These are phyloP conservation scores for Phaeoacremonium minimum DNA, from an alignment of 2,329 filamentous ascomycete species.

Conservation along the genomic window DNA sequence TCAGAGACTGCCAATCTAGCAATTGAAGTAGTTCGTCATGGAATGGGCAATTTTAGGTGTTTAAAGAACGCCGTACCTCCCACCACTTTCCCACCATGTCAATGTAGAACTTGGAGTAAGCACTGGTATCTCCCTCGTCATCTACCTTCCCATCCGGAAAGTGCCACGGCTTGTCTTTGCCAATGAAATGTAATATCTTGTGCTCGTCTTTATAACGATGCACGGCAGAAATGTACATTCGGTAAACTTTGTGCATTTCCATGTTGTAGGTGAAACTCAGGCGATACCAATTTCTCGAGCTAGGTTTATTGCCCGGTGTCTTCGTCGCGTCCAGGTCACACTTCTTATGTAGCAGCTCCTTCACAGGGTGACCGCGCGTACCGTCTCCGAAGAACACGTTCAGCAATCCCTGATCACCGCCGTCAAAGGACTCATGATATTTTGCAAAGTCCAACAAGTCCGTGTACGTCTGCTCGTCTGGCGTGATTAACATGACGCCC, in stretches of 20 bases:
- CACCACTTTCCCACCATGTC: constrained; percentile 15
- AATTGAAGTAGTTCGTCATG: too few relatives aligned
- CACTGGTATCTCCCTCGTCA: constrained; percentile 4
- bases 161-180: constrained; percentile 61
- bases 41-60: too few relatives aligned
- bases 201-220: constrained; percentile 30
- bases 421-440: constrained; percentile 66
- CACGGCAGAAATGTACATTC: constrained; percentile 15
- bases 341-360: constrained; percentile 1
- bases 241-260: constrained; percentile 15
- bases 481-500: constrained; percentile 61
- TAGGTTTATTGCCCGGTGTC: background rate
- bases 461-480: constrained; percentile 61
- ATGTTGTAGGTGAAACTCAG: constrained; percentile 17
- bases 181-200: constrained; percentile 65
- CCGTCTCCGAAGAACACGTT: constrained; percentile 57
- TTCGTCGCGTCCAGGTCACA: background rate
- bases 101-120: constrained; percentile 11
- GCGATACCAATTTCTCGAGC: constrained; percentile 15
- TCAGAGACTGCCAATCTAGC: too few relatives aligned
- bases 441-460: constrained; percentile 57
- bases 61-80: constrained; percentile 7
- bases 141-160: constrained; percentile 14
- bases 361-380: constrained; percentile 29
- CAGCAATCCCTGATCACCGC: constrained; percentile 65